Base-by-base conservation (phyloP, 2,329 filamentous ascomycete species). In the Nemania sp. region DNA sequence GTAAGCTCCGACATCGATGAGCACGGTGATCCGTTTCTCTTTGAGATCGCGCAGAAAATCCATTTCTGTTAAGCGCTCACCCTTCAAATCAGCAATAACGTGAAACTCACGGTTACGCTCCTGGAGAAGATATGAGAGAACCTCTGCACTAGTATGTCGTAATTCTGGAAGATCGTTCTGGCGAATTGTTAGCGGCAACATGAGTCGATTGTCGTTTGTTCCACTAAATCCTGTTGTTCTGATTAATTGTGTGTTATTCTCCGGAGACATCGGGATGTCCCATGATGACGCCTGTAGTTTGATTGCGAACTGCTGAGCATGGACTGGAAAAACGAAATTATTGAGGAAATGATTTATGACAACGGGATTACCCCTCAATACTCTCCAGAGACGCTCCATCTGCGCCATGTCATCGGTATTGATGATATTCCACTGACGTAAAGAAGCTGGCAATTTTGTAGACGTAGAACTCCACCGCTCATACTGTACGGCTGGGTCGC, bases 201-300 rank as follows among this genome's bases (percentile, higher is more conserved):
- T 73, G 0, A 69, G 70, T 31, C 78, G 73, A 14, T 80, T 83
- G 63, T 90, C 86, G 37, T 88, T 89, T 0, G 87, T 90, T 0
- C 87, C 87, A 6, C 83, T 87, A 64, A 91, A 91, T 0, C 87
- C 88, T 0, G 82, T 46, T 3, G 53, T 59, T 34, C 54, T 24
- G 1, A 51, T 43, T 14, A 12, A 2, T 17, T 49, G 43, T 2
- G 15, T 17, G 5, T 33, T 9, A 2, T 22, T 17, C 6, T 52
- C 19, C 6, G 45, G 34, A 22, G 73, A 74, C 0, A 83, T 64
- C 0, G 84, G 82, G 1, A 90, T 72, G 59, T 90, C 86, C 86
- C 86, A 90, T 0, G 82, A 83, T 0, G 82, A 88, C 0, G 83
- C 78, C 34, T 85, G 81, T 0, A 90, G 67, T 59, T 89, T 90